Percentiles rank a stretch among this genome's conserved stretches.
Conservation (phyloP, 192 early-diverging fungal species). For the Funneliformis mosseae region DNA sequence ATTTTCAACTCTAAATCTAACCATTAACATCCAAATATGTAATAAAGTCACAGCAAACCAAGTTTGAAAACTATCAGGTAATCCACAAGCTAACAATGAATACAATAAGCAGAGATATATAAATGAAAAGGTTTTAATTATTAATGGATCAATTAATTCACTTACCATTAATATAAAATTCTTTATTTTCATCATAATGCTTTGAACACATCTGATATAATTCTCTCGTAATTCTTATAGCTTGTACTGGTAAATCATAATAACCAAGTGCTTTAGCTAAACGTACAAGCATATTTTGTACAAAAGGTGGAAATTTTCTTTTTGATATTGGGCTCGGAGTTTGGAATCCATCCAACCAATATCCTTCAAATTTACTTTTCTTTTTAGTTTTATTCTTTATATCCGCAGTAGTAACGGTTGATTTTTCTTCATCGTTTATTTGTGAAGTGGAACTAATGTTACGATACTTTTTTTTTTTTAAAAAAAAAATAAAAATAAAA, state of each 20-base stretch:
- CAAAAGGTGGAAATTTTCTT: constrained; percentile 4
- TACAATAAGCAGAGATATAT: too few species aligned
- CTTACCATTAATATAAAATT: constrained; percentile 48
- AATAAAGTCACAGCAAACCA: constrained; percentile 92
- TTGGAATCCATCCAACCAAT: constrained; percentile 11
- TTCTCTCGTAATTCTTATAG: constrained; percentile 41
- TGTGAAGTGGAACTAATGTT: background rate
- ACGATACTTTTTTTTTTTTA: background rate
- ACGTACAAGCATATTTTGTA: background rate
- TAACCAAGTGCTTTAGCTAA: constrained; percentile 8
- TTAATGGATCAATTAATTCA: background rate
- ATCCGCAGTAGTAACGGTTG: background rate
- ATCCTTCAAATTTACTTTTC: background rate
- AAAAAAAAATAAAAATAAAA: background rate
- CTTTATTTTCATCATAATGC: constrained; percentile 43
- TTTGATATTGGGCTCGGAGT: background rate
- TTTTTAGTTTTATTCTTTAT: background rate
- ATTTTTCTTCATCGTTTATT: background rate
- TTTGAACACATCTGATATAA: constrained; percentile 47
- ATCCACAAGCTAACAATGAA: constrained; percentile 50
- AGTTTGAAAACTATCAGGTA: constrained; percentile 90
- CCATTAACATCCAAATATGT: constrained; percentile 94
- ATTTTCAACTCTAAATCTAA: constrained; percentile 71
- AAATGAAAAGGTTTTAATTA: constrained; percentile 31
- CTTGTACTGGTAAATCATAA: constrained; percentile 20